Evolutionary conservation across 1,284 basidiomycete genomes (phyloP), one percentile per base, ranked within the genome.

Genomic region (Rhodotorula sp.): DNA sequence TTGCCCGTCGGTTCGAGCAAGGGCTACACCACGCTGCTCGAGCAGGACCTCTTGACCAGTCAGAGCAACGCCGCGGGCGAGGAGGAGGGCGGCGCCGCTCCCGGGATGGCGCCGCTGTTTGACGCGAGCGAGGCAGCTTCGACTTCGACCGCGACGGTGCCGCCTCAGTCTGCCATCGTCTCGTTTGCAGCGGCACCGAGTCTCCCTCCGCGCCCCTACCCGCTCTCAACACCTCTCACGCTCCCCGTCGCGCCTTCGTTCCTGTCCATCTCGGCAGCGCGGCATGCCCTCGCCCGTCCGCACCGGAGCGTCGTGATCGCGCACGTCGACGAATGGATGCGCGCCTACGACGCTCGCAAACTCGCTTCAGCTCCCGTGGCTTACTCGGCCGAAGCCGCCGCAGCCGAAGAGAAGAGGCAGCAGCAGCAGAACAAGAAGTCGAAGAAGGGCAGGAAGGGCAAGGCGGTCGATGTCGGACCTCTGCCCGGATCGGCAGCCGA

Each of bases 261-360:
- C 63, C 66, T 74, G 49, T 19, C 70, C 47, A 19, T 49, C 23
- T 66, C 69, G 18, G 62, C 68, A 26, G 38, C 49, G 3, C 62
- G 60, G 3, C 68, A 76, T 49, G 43, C 57, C 5, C 38, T 58
- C 28, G 55, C 64, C 12, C 63, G 75, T 16, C 75, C 75, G 6
- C 72, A 69, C 43, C 66, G 65, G 15, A 62, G 54, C 5, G 1
- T 54, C 59, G 65, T 70, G 19, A 68, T 63, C 60, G 62, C 72
- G 6, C 75, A 76, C 68, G 68, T 65, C 8, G 75, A 76, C 68
- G 60, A 65, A 7, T 76, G 75, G 75, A 76, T 74, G 72, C n/a
- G 60, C 5, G 15, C 52, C 3, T 72, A 62, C 62, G 72, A 76
- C 50, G 19, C 26, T 0, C 66, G 64, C 19, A 72, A 75, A 18